Percentiles rank a stretch among this genome's conserved stretches.
phyloP scores from a whole-genome alignment of 768 basidiomycete species.

The Suillus spraguei region DNA sequence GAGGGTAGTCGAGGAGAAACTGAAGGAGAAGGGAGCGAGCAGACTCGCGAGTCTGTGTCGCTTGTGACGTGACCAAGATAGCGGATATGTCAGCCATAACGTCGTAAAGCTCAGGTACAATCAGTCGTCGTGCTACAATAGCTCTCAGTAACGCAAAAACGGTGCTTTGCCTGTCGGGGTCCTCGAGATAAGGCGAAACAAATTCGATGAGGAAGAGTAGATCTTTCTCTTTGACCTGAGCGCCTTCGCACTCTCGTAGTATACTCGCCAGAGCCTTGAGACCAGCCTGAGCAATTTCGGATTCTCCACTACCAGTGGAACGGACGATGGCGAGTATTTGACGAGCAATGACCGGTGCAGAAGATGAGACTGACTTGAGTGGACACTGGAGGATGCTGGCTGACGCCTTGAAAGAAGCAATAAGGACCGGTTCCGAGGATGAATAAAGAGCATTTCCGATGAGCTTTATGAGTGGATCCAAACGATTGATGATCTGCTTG shows the following conservation, averaged over 20 bases:
- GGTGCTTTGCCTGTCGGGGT: slow-evolving; percentile 79
- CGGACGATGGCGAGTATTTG: slow-evolving; percentile 86
- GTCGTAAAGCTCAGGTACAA: slow-evolving; percentile 97
- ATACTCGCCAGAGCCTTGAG: slow-evolving; percentile 85
- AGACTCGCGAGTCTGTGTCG: slow-evolving; percentile 86
- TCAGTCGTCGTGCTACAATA: slow-evolving; percentile 87
- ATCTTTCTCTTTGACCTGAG: slow-evolving; percentile 88
- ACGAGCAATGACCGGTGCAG: slow-evolving; percentile 79
- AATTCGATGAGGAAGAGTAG: slow-evolving; percentile 85
- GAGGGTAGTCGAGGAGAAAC: slow-evolving; percentile 96
- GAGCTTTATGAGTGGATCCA: slow-evolving; percentile 83
- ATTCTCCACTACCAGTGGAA: slow-evolving; percentile 83
- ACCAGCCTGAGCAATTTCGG: slow-evolving; percentile 86
- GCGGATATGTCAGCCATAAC: slow-evolving; percentile 92
- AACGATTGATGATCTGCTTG: slow-evolving; percentile 67
- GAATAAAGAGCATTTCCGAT: slow-evolving; percentile 95
- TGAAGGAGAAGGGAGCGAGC: slow-evolving; percentile 88
- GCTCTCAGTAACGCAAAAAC: slow-evolving; percentile 90
- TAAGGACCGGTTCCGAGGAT: slow-evolving; percentile 70
- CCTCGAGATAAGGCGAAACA: slow-evolving; percentile 88
- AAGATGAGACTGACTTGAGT: slow-evolving; percentile 68
- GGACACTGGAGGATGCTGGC: slow-evolving; percentile 86
- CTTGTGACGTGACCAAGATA: slow-evolving; percentile 93
- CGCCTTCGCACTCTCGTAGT: slow-evolving; percentile 84
- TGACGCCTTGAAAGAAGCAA: slow-evolving; percentile 75